These are phyloP conservation scores for Staphylotrichum longicolle DNA, from an alignment of 495 filamentous ascomycete genomes.

Conservation along the genomic window DNA sequence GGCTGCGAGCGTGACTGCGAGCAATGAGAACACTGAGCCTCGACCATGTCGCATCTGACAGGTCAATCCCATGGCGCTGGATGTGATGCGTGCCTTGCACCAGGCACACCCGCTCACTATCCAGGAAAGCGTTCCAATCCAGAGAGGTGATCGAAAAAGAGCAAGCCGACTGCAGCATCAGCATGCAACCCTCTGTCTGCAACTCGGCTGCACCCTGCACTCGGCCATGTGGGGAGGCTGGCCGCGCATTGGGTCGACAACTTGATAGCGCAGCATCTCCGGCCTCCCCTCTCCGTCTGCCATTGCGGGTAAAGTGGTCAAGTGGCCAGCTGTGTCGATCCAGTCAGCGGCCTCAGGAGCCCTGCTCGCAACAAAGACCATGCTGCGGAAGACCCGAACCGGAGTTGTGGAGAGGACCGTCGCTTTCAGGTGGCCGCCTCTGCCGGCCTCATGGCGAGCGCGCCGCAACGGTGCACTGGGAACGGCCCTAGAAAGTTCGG, in stretches of 20 bases:
- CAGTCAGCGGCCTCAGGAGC: neutral
- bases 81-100: neutral
- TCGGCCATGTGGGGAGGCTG: constrained; percentile 13
- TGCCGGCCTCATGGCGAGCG: neutral
- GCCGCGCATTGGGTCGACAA: constrained; percentile 16
- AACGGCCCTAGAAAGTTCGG: neutral
- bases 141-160: neutral
- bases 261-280: constrained; percentile 9
- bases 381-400: neutral
- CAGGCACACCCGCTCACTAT: neutral
- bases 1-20: no score
- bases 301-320: constrained; percentile 14
- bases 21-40: neutral
- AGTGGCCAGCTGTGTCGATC: neutral
- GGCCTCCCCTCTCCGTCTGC: constrained; percentile 3
- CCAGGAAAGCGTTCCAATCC: no score
- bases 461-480: constrained; percentile 13
- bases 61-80: neutral
- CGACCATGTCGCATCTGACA: neutral
- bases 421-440: neutral
- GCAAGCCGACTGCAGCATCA: constrained; percentile 5
- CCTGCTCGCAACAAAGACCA: neutral
- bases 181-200: constrained; percentile 1
- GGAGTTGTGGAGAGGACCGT: neutral
- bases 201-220: constrained; percentile 4